Evolutionary conservation across 192 early-diverging fungal genomes (phyloP), one percentile per base, ranked within the genome.

Genomic region (Backusella sp.): DNA sequence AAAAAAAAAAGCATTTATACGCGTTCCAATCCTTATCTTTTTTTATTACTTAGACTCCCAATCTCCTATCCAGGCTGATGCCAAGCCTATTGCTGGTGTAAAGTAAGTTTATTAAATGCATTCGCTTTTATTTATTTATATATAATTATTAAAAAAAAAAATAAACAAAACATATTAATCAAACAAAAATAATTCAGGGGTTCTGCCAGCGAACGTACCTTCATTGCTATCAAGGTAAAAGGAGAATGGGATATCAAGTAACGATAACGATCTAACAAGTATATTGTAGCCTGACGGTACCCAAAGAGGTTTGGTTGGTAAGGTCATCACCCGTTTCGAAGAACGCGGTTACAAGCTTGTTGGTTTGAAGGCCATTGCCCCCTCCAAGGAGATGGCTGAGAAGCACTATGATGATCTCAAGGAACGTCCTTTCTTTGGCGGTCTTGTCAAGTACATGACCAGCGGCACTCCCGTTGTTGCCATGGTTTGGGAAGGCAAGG

Each of bases 371-470:
- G 86, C 91, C 62, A 69, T 91, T 73, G 87, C 85, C 72, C 92
- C 93, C 11, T 82, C 84, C 77, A 82, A 81, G 69, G 80, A 74
- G 6, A 83, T 93, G 62, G 93, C 92, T 82, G 91, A 95, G 85
- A 84, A 93, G 83, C 95, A 98, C 85, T 97, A 97, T 76, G 93
- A 84, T 52, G 96, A 98, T 80, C 87, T 93, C 66, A 91, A 88
- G 78, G 83, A 85, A 75, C 89, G 94, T 81, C 96, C 96, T 35
- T 97, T 97, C 89, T 97, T 95, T 86, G 84, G 77, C 23, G 93
- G 95, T 35, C 88, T 97, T 36, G 94, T 97, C 59, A 89, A 93
- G 76, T 97, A 97, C 89, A 97, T 97, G 92, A 94, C 94, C 66
- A 91, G 90, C 78, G 96, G 96, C 73, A 85, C 94, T 7, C 96